These are phyloP conservation scores for Lasiodiplodia sp. DNA, from an alignment of 2,329 filamentous ascomycete species.

Conservation along the genomic window DNA sequence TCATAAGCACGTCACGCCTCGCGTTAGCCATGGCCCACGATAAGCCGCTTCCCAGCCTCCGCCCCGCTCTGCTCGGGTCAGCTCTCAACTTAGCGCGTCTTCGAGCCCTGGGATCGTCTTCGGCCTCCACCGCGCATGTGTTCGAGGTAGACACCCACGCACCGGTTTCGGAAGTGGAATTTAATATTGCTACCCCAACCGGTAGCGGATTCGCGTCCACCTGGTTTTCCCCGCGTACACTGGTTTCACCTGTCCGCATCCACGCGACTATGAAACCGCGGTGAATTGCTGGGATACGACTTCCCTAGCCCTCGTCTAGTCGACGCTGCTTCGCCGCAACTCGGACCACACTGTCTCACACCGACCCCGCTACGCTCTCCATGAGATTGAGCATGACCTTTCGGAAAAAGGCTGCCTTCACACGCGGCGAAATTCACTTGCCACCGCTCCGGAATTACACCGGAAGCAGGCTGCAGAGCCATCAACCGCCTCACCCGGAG, in stretches of 20 bases:
- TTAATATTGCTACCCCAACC: background rate
- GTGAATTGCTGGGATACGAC: slow-evolving; percentile 9
- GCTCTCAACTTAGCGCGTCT: slow-evolving; percentile 10
- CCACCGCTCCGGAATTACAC: background rate
- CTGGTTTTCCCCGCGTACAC: background rate
- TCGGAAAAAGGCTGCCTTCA: background rate
- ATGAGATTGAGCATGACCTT: background rate
- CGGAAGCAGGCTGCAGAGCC: background rate
- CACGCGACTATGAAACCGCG: slow-evolving; percentile 6
- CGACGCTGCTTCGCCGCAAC: slow-evolving; percentile 17
- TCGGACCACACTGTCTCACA: slow-evolving; percentile 6
- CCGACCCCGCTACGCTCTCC: background rate
- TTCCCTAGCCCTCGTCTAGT: background rate
- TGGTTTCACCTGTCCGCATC: slow-evolving; percentile 5
- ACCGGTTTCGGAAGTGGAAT: background rate
- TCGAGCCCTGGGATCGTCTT: slow-evolving; percentile 2
- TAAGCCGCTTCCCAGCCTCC: slow-evolving; percentile 19
- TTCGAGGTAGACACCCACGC: slow-evolving; percentile 5
- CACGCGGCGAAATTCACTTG: background rate
- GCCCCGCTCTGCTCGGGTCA: slow-evolving; percentile 14
- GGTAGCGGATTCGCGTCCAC: background rate
- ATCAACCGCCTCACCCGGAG: background rate
- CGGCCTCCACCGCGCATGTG: slow-evolving; percentile 3
- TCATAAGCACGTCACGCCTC: slow-evolving; percentile 15
- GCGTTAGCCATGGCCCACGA: background rate